These are phyloP conservation scores for Pichia norvegensis DNA, from an alignment of 1,139 yeast genomes.

Conservation along the genomic window DNA sequence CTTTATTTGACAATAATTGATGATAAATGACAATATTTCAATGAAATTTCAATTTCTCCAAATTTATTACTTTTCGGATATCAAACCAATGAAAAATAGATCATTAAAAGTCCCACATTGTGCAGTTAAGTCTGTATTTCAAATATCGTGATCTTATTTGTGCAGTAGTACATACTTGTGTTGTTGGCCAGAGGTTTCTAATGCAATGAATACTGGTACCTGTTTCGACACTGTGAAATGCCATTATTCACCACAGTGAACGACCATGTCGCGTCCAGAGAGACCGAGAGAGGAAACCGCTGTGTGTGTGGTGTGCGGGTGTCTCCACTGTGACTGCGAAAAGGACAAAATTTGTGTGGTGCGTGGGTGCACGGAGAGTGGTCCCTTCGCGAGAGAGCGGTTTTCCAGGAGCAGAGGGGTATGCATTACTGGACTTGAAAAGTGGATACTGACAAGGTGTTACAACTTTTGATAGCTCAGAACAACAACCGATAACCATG, in stretches of 20 bases:
- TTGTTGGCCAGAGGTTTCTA: background rate
- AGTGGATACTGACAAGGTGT: background rate
- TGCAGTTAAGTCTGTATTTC: background rate
- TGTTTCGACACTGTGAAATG: background rate
- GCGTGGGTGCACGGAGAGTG: background rate
- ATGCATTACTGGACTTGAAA: background rate
- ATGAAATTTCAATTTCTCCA: no score
- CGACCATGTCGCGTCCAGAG: background rate
- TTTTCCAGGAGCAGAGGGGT: background rate
- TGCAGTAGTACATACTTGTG: background rate
- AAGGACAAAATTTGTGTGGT: background rate
- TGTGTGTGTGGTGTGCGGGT: slow-evolving; percentile 1
- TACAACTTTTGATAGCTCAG: background rate
- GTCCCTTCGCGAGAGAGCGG: background rate
- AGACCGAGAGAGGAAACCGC: background rate
- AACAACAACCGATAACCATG: slow-evolving; percentile 11
- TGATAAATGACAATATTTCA: no score
- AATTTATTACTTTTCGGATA: no score
- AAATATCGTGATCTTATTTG: background rate
- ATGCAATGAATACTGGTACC: background rate
- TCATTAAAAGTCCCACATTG: no score
- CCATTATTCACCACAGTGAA: background rate
- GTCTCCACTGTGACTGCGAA: background rate
- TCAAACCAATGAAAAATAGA: no score
- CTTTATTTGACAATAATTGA: no score